These are phyloP conservation scores for Yarrowia divulgata DNA, from an alignment of 805 yeast genomes.

Conservation along the genomic window DNA sequence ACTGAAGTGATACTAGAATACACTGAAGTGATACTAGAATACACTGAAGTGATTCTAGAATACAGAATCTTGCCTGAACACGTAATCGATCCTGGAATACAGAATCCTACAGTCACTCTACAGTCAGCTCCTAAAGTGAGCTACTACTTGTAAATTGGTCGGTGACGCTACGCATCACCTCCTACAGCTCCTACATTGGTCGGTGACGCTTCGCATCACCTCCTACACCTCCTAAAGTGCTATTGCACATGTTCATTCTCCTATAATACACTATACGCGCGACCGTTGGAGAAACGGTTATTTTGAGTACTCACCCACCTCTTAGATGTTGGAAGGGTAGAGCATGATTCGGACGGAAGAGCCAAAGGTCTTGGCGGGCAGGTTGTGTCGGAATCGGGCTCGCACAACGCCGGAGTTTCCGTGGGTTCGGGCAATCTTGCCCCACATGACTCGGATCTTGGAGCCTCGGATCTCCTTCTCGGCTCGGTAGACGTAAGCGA, in stretches of 20 bases:
- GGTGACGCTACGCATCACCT: no score
- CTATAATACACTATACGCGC: constrained; percentile 39
- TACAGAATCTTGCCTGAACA: no score
- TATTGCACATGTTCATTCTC: constrained; percentile 38
- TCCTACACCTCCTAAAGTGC: background rate
- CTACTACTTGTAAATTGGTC: no score
- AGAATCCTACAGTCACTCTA: no score
- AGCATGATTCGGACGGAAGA: constrained; percentile 99
- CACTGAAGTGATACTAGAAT: no score
- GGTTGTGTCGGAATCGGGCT: constrained; percentile 98
- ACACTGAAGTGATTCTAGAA: no score
- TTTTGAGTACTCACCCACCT: constrained; percentile 37
- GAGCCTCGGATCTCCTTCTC: constrained; percentile 97
- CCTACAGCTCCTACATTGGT: background rate
- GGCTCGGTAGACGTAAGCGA: constrained; percentile 99
- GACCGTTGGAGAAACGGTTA: constrained; percentile 39
- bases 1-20: no score
- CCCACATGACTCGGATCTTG: constrained; percentile 99
- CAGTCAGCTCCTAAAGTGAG: no score
- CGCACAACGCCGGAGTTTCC: constrained; percentile 98
- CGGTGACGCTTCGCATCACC: background rate
- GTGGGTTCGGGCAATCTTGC: constrained; percentile 97
- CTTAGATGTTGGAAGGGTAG: constrained; percentile 99
- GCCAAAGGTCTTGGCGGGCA: constrained; percentile 99
- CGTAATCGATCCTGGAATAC: no score